phyloP scores from a whole-genome alignment of 2,329 filamentous ascomycete species.

The Nemania bipapillata region DNA sequence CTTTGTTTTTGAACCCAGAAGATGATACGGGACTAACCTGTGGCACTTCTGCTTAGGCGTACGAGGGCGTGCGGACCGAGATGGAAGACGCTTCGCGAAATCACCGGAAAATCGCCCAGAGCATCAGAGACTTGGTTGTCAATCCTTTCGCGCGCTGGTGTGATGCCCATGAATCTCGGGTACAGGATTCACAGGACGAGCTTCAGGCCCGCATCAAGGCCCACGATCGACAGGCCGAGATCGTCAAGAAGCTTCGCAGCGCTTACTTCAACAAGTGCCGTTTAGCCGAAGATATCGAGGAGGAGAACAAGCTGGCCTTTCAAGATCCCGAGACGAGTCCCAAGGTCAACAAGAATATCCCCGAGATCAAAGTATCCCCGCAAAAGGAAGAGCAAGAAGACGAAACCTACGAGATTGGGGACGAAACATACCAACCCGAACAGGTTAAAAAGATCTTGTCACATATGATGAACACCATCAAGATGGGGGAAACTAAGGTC shows the following conservation, averaged over 20 bases:
- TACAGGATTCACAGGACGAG: slow-evolving; percentile 95
- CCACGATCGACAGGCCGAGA: slow-evolving; percentile 89
- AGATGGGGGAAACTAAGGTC: slow-evolving; percentile 90
- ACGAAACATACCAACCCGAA: slow-evolving; percentile 84
- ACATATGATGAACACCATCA: slow-evolving; percentile 87
- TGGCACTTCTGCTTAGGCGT: slow-evolving; percentile 69
- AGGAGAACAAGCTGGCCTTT: slow-evolving; percentile 98
- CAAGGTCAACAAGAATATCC: slow-evolving; percentile 67
- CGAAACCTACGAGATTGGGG: slow-evolving; percentile 87
- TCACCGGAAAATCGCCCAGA: slow-evolving; percentile 95
- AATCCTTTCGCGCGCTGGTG: slow-evolving; percentile 96
- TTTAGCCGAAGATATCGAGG: slow-evolving; percentile 92
- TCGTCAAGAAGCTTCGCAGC: slow-evolving; percentile 90
- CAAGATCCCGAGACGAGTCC: slow-evolving; percentile 83
- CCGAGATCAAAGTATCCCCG: slow-evolving; percentile 87
- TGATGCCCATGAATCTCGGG: slow-evolving; percentile 88
- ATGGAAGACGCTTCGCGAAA: slow-evolving; percentile 91
- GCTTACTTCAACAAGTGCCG: slow-evolving; percentile 99
- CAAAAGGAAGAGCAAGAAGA: slow-evolving; percentile 75
- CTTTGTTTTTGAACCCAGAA: slow-evolving; percentile 3
- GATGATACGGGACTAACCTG: slow-evolving; percentile 41
- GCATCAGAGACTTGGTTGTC: slow-evolving; percentile 94
- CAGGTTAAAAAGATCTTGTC: slow-evolving; percentile 89
- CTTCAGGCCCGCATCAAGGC: slow-evolving; percentile 89
- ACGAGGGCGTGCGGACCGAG: slow-evolving; percentile 89